These are phyloP conservation scores for Podaxis carcinomalis DNA, from an alignment of 768 basidiomycete species.

Conservation along the genomic window DNA sequence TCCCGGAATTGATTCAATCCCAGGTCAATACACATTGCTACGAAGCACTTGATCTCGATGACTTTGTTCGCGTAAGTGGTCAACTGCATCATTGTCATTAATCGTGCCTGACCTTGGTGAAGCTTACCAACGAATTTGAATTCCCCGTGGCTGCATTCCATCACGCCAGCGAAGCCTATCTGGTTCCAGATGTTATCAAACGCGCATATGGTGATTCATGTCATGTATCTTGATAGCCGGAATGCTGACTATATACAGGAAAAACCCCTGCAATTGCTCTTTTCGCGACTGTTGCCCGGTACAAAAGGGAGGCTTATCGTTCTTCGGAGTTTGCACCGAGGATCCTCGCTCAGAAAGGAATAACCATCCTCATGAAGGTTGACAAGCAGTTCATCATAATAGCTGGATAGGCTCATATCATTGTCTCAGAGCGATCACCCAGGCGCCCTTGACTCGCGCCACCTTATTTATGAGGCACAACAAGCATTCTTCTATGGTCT, in stretches of 20 bases:
- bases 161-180: constrained; percentile 77
- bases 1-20: not conserved
- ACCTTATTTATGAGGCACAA: constrained; percentile 80
- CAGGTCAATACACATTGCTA: constrained; percentile 56
- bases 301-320: constrained; percentile 80
- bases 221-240: constrained; percentile 2
- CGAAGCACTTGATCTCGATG: constrained; percentile 66
- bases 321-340: constrained; percentile 78
- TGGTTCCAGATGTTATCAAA: constrained; percentile 76
- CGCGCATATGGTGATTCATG: constrained; percentile 51
- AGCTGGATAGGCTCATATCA: not conserved
- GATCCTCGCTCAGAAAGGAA: constrained; percentile 61
- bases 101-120: constrained; percentile 16
- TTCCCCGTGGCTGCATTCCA: constrained; percentile 78
- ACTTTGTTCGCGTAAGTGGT: constrained; percentile 58
- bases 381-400: not conserved
- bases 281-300: constrained; percentile 58
- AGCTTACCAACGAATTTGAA: constrained; percentile 83
- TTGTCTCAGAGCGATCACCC: constrained; percentile 60
- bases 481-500: constrained; percentile 82
- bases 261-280: constrained; percentile 71
- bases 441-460: constrained; percentile 55
- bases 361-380: constrained; percentile 76
- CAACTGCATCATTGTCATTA: not conserved
- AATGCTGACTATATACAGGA: constrained; percentile 31